Conservation (phyloP, 2,329 filamentous ascomycete species). For the Aspergillus sp. region DNA sequence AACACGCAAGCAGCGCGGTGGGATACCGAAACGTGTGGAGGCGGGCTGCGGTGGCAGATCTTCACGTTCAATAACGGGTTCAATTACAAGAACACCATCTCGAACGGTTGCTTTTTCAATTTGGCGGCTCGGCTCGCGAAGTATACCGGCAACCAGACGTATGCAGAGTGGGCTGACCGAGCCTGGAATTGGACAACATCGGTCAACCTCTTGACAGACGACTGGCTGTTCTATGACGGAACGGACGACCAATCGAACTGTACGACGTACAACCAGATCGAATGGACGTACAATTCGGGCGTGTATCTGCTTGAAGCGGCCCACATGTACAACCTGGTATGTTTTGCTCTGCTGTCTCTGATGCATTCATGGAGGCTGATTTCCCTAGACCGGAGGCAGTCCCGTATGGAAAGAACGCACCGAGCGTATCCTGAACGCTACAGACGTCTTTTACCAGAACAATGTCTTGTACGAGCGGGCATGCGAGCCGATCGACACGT, state of each 20-base stretch:
- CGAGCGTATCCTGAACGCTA: slow-evolving; percentile 54
- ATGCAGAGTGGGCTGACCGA: slow-evolving; percentile 64
- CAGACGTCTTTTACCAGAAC: slow-evolving; percentile 52
- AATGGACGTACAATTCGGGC: slow-evolving; percentile 60
- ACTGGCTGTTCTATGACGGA: slow-evolving; percentile 57
- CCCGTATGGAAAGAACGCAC: slow-evolving; percentile 54
- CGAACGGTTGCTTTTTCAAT: slow-evolving; percentile 33
- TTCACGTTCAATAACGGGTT: slow-evolving; percentile 35
- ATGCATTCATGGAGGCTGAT: not conserved
- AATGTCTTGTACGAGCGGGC: slow-evolving; percentile 59
- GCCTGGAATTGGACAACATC: slow-evolving; percentile 58
- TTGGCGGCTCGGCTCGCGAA: slow-evolving; percentile 29
- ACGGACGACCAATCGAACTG: slow-evolving; percentile 54
- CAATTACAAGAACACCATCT: slow-evolving; percentile 35
- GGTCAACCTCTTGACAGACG: slow-evolving; percentile 51
- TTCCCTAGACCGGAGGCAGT: slow-evolving; percentile 33
- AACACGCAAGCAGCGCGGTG: slow-evolving; percentile 73
- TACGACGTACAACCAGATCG: slow-evolving; percentile 49
- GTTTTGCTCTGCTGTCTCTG: slow-evolving; percentile 13
- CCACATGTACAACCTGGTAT: slow-evolving; percentile 55
- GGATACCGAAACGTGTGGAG: slow-evolving; percentile 65
- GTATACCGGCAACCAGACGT: slow-evolving; percentile 32
- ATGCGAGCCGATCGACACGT: slow-evolving; percentile 56
- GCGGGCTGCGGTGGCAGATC: slow-evolving; percentile 58
- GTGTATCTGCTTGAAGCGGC: slow-evolving; percentile 57